Percentiles rank a stretch among this genome's conserved stretches.
Conservation (phyloP, 306 rosid species). For the Vigna trinervia region DNA sequence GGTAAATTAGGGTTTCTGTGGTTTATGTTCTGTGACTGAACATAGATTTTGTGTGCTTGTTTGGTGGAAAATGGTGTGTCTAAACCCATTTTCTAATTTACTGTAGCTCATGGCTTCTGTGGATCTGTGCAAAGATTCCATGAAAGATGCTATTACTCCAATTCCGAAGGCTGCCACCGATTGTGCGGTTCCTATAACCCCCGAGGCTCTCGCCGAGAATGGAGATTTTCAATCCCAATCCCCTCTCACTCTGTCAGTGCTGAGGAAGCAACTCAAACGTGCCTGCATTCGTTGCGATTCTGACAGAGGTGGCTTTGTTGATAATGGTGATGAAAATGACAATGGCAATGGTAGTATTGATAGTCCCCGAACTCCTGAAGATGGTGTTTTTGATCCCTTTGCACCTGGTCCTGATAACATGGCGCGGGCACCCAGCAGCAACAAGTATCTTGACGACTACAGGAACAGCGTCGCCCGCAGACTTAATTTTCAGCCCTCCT, state of each 20-base stretch:
- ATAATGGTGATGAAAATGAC: background rate
- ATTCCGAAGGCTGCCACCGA: slow-evolving; percentile 1
- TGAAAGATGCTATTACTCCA: slow-evolving; percentile 24
- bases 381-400: slow-evolving; percentile 77
- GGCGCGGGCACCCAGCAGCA: slow-evolving; percentile 57
- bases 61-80: background rate
- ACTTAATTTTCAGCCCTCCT: slow-evolving; percentile 58
- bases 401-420: slow-evolving; percentile 66
- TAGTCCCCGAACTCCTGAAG: slow-evolving; percentile 73
- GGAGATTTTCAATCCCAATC: slow-evolving; percentile 53
- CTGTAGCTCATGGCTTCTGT: slow-evolving; percentile 53
- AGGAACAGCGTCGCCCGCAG: slow-evolving; percentile 55
- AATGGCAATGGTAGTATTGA: background rate
- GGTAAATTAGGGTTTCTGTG: slow-evolving; percentile 31
- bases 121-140: slow-evolving; percentile 36
- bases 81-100: background rate
- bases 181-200: slow-evolving; percentile 69
- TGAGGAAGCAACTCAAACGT: slow-evolving; percentile 45
- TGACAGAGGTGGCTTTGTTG: background rate
- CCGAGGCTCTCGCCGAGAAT: slow-evolving; percentile 61
- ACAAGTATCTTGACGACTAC: slow-evolving; percentile 49
- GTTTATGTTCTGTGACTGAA: background rate
- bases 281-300: slow-evolving; percentile 36
- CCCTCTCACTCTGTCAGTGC: slow-evolving; percentile 57
- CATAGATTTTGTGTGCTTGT: background rate